Conservation (phyloP, 2,329 filamentous ascomycete species). For the Ceratocystis papillata region DNA sequence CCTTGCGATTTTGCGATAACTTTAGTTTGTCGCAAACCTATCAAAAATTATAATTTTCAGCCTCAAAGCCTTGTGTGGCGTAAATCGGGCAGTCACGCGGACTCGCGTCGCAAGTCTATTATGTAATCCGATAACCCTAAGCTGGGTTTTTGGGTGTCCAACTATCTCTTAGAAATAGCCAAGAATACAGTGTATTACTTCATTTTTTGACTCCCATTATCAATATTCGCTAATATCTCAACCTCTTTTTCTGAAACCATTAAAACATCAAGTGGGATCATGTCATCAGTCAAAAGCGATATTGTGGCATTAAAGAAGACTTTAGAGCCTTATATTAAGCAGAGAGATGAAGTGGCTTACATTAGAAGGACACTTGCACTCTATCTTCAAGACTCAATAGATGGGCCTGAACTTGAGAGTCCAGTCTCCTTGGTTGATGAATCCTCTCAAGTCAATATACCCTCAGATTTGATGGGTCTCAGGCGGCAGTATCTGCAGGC, state of each 20-base stretch:
- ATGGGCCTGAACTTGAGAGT: slow-evolving; percentile 21
- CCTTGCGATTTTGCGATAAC: slow-evolving; percentile 20
- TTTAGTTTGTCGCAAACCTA: slow-evolving; percentile 18
- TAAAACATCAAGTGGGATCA: neutral
- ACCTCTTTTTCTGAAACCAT: too few species aligned
- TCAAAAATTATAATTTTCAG: slow-evolving; percentile 24
- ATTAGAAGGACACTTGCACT: slow-evolving; percentile 46
- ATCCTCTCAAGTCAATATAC: slow-evolving; percentile 23
- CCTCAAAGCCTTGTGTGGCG: slow-evolving; percentile 23
- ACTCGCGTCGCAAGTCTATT: neutral
- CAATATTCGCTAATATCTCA: too few species aligned
- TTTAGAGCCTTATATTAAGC: slow-evolving; percentile 45
- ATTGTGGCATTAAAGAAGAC: slow-evolving; percentile 4
- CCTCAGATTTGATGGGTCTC: slow-evolving; percentile 37
- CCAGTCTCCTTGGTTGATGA: slow-evolving; percentile 23
- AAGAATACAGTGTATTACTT: too few species aligned
- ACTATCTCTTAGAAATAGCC: too few species aligned
- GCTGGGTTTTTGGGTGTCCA: too few species aligned
- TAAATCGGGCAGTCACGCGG: slow-evolving; percentile 20
- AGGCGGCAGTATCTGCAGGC: slow-evolving; percentile 47
- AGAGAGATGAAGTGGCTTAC: slow-evolving; percentile 46
- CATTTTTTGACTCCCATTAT: too few species aligned
- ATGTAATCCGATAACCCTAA: neutral
- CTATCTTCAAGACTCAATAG: slow-evolving; percentile 34
- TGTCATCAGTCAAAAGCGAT: slow-evolving; percentile 13